These are phyloP conservation scores for Cytospora chrysosperma DNA, from an alignment of 2,329 filamentous ascomycete genomes.

Conservation along the genomic window DNA sequence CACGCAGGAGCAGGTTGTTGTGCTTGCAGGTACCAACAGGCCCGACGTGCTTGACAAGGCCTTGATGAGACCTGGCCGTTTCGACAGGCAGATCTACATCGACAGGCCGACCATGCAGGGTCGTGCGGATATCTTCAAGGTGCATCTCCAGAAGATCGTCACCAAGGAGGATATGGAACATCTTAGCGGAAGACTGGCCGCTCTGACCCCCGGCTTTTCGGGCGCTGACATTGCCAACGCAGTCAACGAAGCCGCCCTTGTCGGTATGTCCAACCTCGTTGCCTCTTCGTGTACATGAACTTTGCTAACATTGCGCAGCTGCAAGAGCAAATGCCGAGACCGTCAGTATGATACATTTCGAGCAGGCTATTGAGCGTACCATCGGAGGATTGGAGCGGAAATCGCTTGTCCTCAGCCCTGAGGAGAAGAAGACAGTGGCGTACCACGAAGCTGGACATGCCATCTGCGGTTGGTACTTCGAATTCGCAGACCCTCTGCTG, in stretches of 20 bases:
- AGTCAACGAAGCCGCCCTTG: slow-evolving; percentile 94
- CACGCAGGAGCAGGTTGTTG: slow-evolving; percentile 92
- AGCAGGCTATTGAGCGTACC: slow-evolving; percentile 95
- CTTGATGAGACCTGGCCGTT: slow-evolving; percentile 92
- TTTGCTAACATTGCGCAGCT: slow-evolving; percentile 50
- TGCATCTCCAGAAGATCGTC: slow-evolving; percentile 92
- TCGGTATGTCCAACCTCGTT: slow-evolving; percentile 63
- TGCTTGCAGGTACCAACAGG: slow-evolving; percentile 94
- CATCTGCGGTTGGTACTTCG: slow-evolving; percentile 97
- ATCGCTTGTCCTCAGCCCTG: slow-evolving; percentile 85
- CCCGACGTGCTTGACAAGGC: slow-evolving; percentile 94
- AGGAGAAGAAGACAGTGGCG: slow-evolving; percentile 72
- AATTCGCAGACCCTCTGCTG: slow-evolving; percentile 92
- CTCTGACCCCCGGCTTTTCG: slow-evolving; percentile 92
- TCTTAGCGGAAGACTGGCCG: slow-evolving; percentile 82
- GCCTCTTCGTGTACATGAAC: background rate
- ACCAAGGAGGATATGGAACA: slow-evolving; percentile 88
- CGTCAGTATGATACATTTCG: slow-evolving; percentile 88
- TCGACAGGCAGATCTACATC: slow-evolving; percentile 94
- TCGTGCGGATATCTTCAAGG: slow-evolving; percentile 91
- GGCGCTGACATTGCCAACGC: slow-evolving; percentile 98
- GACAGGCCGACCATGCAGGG: slow-evolving; percentile 96
- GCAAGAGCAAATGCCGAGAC: slow-evolving; percentile 77
- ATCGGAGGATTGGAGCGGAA: slow-evolving; percentile 97
- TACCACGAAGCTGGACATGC: slow-evolving; percentile 85